Conservation (phyloP, 2,329 filamentous ascomycete genomes). For the Elsinoe fawcettii region DNA sequence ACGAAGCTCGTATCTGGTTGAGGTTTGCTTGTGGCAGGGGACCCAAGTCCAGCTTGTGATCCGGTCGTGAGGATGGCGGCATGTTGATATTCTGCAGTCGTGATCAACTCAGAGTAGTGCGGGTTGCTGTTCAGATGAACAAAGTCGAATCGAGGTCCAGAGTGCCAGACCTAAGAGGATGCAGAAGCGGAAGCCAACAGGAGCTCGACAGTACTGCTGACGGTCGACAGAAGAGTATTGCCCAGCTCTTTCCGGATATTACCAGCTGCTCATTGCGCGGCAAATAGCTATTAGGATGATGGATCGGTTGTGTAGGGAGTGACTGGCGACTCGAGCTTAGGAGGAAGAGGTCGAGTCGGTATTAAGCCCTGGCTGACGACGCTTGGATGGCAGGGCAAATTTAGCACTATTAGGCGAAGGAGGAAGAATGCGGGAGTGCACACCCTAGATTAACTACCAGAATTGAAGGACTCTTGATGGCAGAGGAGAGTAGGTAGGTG, state of each 20-base stretch:
- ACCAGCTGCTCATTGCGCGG: background rate
- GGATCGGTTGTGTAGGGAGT: background rate
- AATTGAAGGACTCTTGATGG: constrained; percentile 9
- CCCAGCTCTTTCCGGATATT: background rate
- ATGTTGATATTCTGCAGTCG: background rate
- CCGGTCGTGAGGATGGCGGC: constrained; percentile 58
- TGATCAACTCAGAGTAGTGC: background rate
- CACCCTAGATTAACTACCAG: constrained; percentile 12
- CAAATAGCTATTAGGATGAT: background rate
- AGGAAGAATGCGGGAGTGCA: background rate
- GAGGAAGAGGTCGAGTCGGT: background rate
- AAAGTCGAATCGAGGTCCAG: background rate
- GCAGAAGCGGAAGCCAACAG: background rate
- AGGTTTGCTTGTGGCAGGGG: constrained; percentile 63
- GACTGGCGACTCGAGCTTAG: constrained; percentile 4
- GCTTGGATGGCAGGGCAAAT: constrained; percentile 1
- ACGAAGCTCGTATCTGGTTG: constrained; percentile 63
- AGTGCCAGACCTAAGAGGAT: background rate
- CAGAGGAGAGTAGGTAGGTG: constrained; percentile 1
- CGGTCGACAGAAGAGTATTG: background rate
- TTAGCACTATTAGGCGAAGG: constrained; percentile 1
- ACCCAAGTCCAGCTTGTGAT: constrained; percentile 74
- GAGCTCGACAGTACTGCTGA: background rate
- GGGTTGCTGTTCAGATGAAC: background rate
- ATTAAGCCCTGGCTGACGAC: constrained; percentile 13